Evolutionary conservation across 768 basidiomycete genomes (phyloP), one percentile per base, ranked within the genome.

Genomic region (Cystobasidium ongulense): DNA sequence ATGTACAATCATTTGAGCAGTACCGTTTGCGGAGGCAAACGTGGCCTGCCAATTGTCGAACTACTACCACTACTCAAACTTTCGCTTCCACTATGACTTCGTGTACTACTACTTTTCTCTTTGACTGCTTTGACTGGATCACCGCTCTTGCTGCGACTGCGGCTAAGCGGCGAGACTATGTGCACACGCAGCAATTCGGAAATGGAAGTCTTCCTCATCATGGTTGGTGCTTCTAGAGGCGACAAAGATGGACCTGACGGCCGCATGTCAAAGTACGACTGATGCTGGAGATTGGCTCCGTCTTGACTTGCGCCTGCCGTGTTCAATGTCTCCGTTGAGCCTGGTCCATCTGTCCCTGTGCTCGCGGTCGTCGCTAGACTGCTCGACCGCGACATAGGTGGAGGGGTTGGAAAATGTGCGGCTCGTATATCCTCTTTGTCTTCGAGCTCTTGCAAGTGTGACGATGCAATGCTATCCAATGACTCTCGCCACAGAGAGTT

Each of bases 341-440:
- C 46, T 50, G 15, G 5, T n/a, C 21, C n/a, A 17, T 50, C 46
- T 11, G 10, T 8, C n/a, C n/a, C 46, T 3, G 46, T n/a, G 5
- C 21, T 39, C 35, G 23, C 17, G 7, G 41, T 27, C 15, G 29
- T 46, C 33, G 65, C 65, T 3, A 38, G 27, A 50, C 65, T 67
- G 41, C 52, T 67, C 27, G 43, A 23, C 23, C 65, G 65, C 8
- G 65, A 67, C 27, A 67, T 25, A 17, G 43, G 38, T 8, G 65
- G 65, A 10, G 65, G 65, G 2, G 46, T 29, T 31, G 65, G 65
- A 31, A 67, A 67, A 25, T 67, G 29, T 5, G 10, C 27, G 29
- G 65, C 23, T 31, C 25, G 36, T 41, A 67, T 67, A 15, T 43
- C 25, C 25, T 64, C 35, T 31, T 43, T 41, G 11, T 64, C 59